Conservation (phyloP, 331 rosid species). For the Arachis monticola region DNA sequence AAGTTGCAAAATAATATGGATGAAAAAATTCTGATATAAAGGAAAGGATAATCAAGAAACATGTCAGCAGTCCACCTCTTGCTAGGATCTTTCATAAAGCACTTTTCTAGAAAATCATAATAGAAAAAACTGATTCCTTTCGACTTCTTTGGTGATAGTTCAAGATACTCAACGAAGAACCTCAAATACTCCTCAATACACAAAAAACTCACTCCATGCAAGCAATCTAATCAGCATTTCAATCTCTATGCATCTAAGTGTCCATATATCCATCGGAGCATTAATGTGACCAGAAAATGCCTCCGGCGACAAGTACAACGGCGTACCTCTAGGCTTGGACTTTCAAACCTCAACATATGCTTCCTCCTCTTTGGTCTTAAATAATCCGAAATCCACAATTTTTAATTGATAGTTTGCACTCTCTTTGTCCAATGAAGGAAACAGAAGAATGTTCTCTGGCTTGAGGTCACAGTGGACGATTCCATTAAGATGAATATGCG, state of each 20-base stretch:
- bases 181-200: neutral
- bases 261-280: constrained; percentile 9
- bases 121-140: too few species aligned
- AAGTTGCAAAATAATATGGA: too few species aligned
- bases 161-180: too few species aligned
- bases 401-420: neutral
- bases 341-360: neutral
- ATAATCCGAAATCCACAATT: neutral
- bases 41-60: constrained; percentile 19
- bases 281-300: neutral
- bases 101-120: too few species aligned
- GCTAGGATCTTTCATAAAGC: neutral
- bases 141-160: too few species aligned
- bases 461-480: constrained; percentile 18
- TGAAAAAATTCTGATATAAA: neutral
- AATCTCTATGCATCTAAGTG: neutral
- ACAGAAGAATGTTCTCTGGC: neutral
- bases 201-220: neutral
- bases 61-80: constrained; percentile 21
- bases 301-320: constrained; percentile 6
- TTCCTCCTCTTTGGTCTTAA: neutral
- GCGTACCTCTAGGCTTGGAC: neutral
- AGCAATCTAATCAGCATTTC: neutral
- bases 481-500: neutral
- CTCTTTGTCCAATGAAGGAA: neutral